phyloP scores from a whole-genome alignment of 768 basidiomycete species.

The Pleurotus eryngii region DNA sequence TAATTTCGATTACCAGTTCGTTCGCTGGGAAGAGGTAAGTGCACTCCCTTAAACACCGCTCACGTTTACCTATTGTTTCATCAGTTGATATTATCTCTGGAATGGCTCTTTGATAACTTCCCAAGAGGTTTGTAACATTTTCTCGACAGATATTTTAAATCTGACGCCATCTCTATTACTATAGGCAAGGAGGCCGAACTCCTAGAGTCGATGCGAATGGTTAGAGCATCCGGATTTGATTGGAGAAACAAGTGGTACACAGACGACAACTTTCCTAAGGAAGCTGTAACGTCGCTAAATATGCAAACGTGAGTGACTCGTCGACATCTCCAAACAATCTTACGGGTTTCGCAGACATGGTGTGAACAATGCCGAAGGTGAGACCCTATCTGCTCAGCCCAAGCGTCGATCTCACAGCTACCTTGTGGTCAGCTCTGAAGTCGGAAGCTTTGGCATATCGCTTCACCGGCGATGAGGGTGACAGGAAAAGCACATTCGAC shows the following conservation, averaged over 20 bases:
- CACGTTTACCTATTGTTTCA: not conserved
- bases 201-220: slow-evolving; percentile 39
- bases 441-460: slow-evolving; percentile 41
- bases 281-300: slow-evolving; percentile 23
- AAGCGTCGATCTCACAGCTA: not conserved
- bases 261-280: slow-evolving; percentile 31
- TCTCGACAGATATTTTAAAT: too few relatives aligned
- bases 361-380: slow-evolving; percentile 38
- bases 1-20: slow-evolving; percentile 39
- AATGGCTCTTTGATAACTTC: slow-evolving; percentile 40
- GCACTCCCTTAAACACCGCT: not conserved
- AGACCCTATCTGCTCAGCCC: not conserved
- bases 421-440: slow-evolving; percentile 27
- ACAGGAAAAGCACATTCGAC: slow-evolving; percentile 35
- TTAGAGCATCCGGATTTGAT: slow-evolving; percentile 33
- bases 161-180: not conserved
- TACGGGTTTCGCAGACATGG: slow-evolving; percentile 27
- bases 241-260: slow-evolving; percentile 42
- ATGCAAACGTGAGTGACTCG: slow-evolving; percentile 28
- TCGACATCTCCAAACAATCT: not conserved
- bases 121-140: slow-evolving; percentile 25
- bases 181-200: slow-evolving; percentile 31
- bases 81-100: slow-evolving; percentile 32
- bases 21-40: slow-evolving; percentile 39
- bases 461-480: slow-evolving; percentile 35